phyloP scores from a whole-genome alignment of 495 filamentous ascomycete genomes.

The Letharia lupina region DNA sequence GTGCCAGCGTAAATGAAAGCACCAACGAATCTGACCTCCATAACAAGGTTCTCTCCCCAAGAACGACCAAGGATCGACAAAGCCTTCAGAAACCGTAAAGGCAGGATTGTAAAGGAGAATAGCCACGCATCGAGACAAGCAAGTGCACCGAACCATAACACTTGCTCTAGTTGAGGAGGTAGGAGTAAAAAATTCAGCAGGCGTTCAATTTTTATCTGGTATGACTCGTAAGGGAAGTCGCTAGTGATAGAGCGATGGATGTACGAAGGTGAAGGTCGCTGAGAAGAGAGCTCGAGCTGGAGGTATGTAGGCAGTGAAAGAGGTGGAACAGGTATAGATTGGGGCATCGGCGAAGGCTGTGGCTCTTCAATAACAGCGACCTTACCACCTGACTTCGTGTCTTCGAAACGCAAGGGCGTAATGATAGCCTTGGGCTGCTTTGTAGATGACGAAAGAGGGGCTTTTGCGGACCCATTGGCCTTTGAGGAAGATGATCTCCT shows the following conservation, averaged over 20 bases:
- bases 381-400: constrained; percentile 28
- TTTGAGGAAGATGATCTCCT: constrained; percentile 31
- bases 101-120: constrained; percentile 89
- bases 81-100: constrained; percentile 81
- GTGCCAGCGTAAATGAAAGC: constrained; percentile 67
- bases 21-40: constrained; percentile 58
- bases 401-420: constrained; percentile 36
- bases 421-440: constrained; percentile 20
- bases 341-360: constrained; percentile 58
- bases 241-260: constrained; percentile 65
- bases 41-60: constrained; percentile 54
- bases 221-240: constrained; percentile 89
- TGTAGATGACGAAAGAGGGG: constrained; percentile 16
- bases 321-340: constrained; percentile 70
- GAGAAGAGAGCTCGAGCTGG: constrained; percentile 76
- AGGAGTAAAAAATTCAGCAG: constrained; percentile 83
- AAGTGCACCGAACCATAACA: constrained; percentile 77
- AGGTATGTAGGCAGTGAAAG: constrained; percentile 81
- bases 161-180: constrained; percentile 73
- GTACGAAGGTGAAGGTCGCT: constrained; percentile 76
- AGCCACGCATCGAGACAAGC: constrained; percentile 97
- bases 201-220: constrained; percentile 88
- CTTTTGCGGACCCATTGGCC: constrained; percentile 8
- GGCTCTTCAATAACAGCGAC: constrained; percentile 31
- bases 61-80: constrained; percentile 65